Percentiles rank a stretch among this genome's conserved stretches.
phyloP scores from a whole-genome alignment of 768 basidiomycete genomes.

The Pleurotus cornucopiae region DNA sequence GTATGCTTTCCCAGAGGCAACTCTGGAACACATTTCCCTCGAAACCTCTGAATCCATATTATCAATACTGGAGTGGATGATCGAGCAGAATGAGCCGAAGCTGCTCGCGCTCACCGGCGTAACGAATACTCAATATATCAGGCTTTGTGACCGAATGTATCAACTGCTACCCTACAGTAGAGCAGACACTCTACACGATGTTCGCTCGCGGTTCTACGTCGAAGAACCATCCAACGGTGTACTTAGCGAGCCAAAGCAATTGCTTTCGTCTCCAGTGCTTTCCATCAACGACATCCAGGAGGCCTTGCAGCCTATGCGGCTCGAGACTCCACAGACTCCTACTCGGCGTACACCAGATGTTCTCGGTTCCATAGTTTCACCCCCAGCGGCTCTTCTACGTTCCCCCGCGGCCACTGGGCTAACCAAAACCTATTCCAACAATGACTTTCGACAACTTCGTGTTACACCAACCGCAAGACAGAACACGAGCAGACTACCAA shows the following conservation, averaged over 20 bases:
- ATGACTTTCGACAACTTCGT: constrained; percentile 78
- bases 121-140: constrained; percentile 38
- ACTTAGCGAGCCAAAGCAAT: background rate
- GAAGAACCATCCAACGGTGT: constrained; percentile 28
- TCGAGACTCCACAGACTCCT: constrained; percentile 48
- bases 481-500: constrained; percentile 84
- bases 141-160: constrained; percentile 37
- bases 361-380: constrained; percentile 58
- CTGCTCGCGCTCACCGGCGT: constrained; percentile 47
- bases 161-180: constrained; percentile 18
- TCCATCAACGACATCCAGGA: constrained; percentile 43
- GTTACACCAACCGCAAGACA: constrained; percentile 65
- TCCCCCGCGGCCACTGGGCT: constrained; percentile 73
- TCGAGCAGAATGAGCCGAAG: constrained; percentile 36
- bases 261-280: constrained; percentile 35
- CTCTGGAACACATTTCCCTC: constrained; percentile 22
- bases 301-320: constrained; percentile 36
- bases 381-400: constrained; percentile 63
- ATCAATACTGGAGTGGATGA: constrained; percentile 54
- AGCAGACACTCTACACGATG: constrained; percentile 6
- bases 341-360: constrained; percentile 37
- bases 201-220: constrained; percentile 27
- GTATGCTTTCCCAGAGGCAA: constrained; percentile 20
- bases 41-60: constrained; percentile 35
- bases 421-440: constrained; percentile 77